These are phyloP conservation scores for Vachellia pachyceras DNA, from an alignment of 306 rosid genomes.

Conservation along the genomic window DNA sequence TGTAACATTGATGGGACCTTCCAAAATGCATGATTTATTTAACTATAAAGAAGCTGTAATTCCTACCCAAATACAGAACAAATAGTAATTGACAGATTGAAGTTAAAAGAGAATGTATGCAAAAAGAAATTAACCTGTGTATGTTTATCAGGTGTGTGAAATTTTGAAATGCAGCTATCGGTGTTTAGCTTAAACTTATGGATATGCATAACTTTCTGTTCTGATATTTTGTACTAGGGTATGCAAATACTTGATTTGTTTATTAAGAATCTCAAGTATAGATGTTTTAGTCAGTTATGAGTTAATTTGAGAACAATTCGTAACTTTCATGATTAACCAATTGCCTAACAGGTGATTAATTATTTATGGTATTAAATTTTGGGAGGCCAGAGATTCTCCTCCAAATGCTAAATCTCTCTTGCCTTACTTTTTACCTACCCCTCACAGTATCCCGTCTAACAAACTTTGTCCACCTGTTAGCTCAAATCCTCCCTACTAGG, in stretches of 20 bases:
- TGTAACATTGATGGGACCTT: not conserved
- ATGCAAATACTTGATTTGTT: not conserved
- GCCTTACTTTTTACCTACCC: not conserved
- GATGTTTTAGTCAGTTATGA: not conserved
- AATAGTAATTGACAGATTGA: not conserved
- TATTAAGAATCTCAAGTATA: not conserved
- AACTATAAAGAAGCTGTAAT: not conserved
- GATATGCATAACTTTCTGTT: not conserved
- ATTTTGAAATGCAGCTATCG: not conserved
- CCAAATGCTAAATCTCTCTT: not conserved
- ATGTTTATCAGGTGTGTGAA: not conserved
- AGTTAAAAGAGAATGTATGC: not conserved
- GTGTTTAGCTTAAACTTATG: not conserved
- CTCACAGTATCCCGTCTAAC: not conserved
- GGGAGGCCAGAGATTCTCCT: not conserved
- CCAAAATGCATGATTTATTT: not conserved
- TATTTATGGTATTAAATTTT: not conserved
- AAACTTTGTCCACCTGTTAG: not conserved
- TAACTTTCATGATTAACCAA: not conserved
- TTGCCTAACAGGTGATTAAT: not conserved
- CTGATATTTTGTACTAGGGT: not conserved
- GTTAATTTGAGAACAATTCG: not conserved
- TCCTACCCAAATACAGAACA: not conserved
- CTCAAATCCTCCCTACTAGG: not conserved
- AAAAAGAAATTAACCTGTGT: not conserved